phyloP scores from a whole-genome alignment of 352 stramenopile species.

The Thraustotheca clavata region DNA sequence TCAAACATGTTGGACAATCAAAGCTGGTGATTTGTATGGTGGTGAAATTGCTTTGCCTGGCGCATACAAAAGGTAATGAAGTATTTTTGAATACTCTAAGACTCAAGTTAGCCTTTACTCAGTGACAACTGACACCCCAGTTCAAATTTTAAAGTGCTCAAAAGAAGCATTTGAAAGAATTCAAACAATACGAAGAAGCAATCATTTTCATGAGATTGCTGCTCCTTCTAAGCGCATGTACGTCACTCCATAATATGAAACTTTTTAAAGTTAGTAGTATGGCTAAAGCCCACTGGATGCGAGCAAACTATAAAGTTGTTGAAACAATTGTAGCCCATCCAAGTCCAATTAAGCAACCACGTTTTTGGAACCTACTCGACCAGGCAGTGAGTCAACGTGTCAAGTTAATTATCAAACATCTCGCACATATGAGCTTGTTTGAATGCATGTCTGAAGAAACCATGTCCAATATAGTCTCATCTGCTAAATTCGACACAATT shows the following conservation, averaged over 20 bases:
- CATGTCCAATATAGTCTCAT: constrained; percentile 18
- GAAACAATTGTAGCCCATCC: neutral
- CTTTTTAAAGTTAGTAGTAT: constrained; percentile 2
- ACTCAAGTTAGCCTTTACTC: neutral
- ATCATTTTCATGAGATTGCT: too few species aligned
- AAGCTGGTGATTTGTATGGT: constrained; percentile 14
- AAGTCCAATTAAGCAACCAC: neutral
- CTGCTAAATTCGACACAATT: constrained; percentile 17
- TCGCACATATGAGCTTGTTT: constrained; percentile 14
- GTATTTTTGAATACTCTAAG: neutral
- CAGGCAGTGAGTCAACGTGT: constrained; percentile 17
- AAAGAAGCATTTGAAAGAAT: neutral
- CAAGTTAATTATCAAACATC: constrained; percentile 22
- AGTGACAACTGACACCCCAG: neutral
- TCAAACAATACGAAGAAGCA: neutral
- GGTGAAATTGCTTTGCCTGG: constrained; percentile 3
- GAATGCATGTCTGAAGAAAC: constrained; percentile 16
- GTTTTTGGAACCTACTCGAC: constrained; percentile 14
- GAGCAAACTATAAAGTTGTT: constrained; percentile 12
- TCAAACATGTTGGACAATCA: constrained; percentile 2
- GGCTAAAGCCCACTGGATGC: constrained; percentile 20
- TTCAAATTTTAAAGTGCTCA: neutral
- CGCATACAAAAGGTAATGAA: neutral
- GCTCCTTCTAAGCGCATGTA: constrained; percentile 12
- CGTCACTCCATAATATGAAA: neutral